phyloP scores from a whole-genome alignment of 2,329 filamentous ascomycete genomes.

The Decorospora gaudefroyi region DNA sequence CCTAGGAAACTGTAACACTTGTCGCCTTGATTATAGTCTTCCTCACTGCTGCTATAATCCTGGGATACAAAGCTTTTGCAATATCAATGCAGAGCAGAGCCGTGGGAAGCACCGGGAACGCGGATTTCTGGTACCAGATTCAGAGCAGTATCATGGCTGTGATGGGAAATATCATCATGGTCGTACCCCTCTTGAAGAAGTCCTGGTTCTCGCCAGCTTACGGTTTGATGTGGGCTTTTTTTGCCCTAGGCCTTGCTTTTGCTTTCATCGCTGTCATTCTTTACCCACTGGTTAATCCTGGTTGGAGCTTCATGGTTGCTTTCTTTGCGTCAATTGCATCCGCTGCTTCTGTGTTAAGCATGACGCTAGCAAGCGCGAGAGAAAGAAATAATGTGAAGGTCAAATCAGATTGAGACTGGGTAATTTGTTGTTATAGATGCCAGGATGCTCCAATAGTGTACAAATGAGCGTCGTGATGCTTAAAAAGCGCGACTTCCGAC shows the following conservation, averaged over 20 bases:
- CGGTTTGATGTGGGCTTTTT: background rate
- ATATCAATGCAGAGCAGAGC: background rate
- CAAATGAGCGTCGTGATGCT: no score
- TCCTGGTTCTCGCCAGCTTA: constrained; percentile 1
- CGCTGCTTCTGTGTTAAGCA: background rate
- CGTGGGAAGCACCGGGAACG: background rate
- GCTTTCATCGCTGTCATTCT: background rate
- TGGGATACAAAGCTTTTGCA: background rate
- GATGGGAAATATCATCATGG: background rate
- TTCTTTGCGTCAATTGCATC: background rate
- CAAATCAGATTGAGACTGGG: no score
- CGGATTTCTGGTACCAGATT: constrained; percentile 1
- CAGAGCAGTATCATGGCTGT: constrained; percentile 1
- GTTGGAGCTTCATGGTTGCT: background rate
- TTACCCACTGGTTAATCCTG: background rate
- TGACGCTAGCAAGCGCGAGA: background rate
- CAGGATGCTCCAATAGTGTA: no score
- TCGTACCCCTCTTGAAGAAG: background rate
- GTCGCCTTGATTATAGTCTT: background rate
- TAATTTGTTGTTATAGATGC: no score
- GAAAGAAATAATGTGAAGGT: no score
- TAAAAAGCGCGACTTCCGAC: no score
- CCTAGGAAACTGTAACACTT: background rate
- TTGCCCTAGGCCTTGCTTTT: background rate
- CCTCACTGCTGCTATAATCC: background rate